phyloP scores from a whole-genome alignment of 768 basidiomycete species.

The Termitomyces sp. region DNA sequence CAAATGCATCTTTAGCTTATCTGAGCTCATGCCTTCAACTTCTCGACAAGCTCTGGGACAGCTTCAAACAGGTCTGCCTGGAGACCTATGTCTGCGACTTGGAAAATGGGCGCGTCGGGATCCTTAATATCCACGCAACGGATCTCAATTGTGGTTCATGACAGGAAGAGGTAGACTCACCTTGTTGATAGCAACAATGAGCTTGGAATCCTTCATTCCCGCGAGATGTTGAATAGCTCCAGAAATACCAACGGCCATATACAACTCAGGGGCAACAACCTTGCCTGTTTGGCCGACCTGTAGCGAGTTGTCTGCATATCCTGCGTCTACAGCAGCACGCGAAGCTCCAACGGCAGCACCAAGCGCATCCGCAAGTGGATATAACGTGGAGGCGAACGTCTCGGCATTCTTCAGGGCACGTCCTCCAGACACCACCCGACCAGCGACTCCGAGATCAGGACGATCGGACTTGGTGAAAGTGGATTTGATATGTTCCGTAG shows the following conservation, averaged over 20 bases:
- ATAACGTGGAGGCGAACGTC: constrained; percentile 82
- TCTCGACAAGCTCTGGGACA: constrained; percentile 88
- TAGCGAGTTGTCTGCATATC: constrained; percentile 95
- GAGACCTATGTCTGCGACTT: constrained; percentile 93
- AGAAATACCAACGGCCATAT: constrained; percentile 95
- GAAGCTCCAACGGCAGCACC: constrained; percentile 98
- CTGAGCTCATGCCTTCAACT: constrained; percentile 54
- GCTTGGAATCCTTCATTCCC: constrained; percentile 99
- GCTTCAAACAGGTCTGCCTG: constrained; percentile 92
- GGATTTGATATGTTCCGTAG: constrained; percentile 66
- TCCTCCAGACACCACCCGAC: constrained; percentile 90
- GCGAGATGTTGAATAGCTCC: constrained; percentile 99
- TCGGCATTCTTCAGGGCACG: constrained; percentile 92
- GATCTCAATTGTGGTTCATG: constrained; percentile 4
- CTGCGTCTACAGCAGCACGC: constrained; percentile 95
- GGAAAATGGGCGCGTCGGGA: constrained; percentile 97
- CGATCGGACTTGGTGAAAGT: constrained; percentile 86
- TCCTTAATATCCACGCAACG: constrained; percentile 48
- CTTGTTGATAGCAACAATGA: constrained; percentile 99
- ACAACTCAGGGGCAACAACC: constrained; percentile 94
- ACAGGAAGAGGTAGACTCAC: constrained; percentile 32
- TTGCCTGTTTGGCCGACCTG: constrained; percentile 99
- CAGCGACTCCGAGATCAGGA: constrained; percentile 86
- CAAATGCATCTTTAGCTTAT: too few relatives aligned
- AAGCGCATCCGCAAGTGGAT: constrained; percentile 89